Percentiles rank a stretch among this genome's conserved stretches.
phyloP scores from a whole-genome alignment of 2,329 filamentous ascomycete species.

The Ceratocystiopsis sp. region DNA sequence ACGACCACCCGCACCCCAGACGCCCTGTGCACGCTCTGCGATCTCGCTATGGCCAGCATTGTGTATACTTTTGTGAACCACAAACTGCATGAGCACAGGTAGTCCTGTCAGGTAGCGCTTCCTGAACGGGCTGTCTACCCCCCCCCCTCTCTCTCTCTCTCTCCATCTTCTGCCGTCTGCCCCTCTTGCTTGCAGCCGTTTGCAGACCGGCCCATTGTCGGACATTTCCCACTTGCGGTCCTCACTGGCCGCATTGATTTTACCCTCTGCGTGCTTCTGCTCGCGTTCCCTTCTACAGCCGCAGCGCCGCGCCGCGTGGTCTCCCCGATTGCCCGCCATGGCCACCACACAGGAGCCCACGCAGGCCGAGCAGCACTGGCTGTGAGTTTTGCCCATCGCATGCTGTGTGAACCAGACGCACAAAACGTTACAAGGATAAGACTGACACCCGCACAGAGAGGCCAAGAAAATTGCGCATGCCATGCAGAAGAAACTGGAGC shows the following conservation, averaged over 20 bases:
- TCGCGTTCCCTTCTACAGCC: too few relatives aligned
- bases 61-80: neutral
- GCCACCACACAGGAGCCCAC: conserved; percentile 1
- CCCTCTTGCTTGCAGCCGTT: too few relatives aligned
- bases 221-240: too few relatives aligned
- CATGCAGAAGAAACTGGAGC: conserved; percentile 9
- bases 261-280: too few relatives aligned
- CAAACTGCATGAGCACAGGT: conserved; percentile 9
- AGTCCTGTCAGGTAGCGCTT: neutral
- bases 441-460: conserved; percentile 4
- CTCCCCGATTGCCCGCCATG: neutral
- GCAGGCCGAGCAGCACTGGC: conserved; percentile 8
- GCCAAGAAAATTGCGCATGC: conserved; percentile 8
- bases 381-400: conserved; percentile 2
- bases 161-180: too few relatives aligned
- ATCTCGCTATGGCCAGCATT: conserved; percentile 9
- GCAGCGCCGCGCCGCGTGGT: too few relatives aligned
- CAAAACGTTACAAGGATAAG: too few relatives aligned
- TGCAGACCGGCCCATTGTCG: too few relatives aligned
- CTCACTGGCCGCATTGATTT: too few relatives aligned
- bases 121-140: too few relatives aligned
- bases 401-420: too few relatives aligned
- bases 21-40: neutral
- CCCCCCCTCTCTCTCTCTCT: too few relatives aligned
- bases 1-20: neutral